Base-by-base conservation (phyloP, 2,329 filamentous ascomycete species). In the Penicillium corylophilum region DNA sequence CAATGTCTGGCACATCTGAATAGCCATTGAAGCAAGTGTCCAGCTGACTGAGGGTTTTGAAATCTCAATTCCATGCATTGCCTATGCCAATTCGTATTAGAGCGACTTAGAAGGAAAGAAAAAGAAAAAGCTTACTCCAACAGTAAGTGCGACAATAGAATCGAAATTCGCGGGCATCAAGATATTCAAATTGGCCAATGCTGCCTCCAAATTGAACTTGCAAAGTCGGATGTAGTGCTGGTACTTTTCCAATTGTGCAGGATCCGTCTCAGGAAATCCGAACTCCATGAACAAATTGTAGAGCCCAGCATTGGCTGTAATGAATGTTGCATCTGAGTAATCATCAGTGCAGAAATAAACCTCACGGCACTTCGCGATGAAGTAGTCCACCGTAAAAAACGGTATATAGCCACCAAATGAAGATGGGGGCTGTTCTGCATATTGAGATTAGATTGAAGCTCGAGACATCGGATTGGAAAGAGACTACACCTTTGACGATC, bases 11-110 rank as follows among this genome's bases (percentile, higher is more conserved):
- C 82, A 85, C 46, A 88, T 73, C 46, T 81, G 77, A 12, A 80
- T 79, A 0, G 84, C 84, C 16, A 78, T 77, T 6, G 79, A 81
- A 22, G 79, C 80, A 16, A 87, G 71, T n/a, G 82, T 80, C 79
- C 83, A 85, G n/a, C 82, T 82, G 3, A 87, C 75, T 0, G 82
- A 83, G 1, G 83, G 82, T 35, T 82, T 81, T 3, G 82, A 84
- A 13, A 80, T 75, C 54, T 87, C 83, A 43, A 86, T 78, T 12
- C 83, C 79, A 59, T 86, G 82, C n/a, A 82, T 71, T 4, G 81
- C 77, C 82, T 86, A 15, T 6, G 8, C 51, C 26, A 45, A 55
- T 60, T 5, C 59, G 45, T 46, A 43, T 39, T 6, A 5, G 4
- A 38, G 8, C 9, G 16, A 38, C 2, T 18, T 13, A 10, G 4